phyloP scores from a whole-genome alignment of 2,329 filamentous ascomycete genomes.

The Penicillium sclerotiorum region DNA sequence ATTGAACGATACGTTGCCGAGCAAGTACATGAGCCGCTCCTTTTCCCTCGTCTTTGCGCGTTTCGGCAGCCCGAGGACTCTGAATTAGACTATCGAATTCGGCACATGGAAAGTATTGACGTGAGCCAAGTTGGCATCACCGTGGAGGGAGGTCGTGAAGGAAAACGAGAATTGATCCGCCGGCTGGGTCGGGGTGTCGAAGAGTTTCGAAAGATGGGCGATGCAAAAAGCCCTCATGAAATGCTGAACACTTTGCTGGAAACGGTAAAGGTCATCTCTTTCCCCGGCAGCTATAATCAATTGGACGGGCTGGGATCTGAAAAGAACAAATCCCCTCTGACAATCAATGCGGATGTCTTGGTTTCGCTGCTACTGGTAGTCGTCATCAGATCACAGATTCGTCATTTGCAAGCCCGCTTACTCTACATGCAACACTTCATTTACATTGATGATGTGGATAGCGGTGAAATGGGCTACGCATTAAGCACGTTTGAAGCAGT shows the following conservation, averaged over 20 bases:
- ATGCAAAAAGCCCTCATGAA: constrained; percentile 78
- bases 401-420: constrained; percentile 82
- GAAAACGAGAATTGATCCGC: constrained; percentile 78
- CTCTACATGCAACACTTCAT: constrained; percentile 98
- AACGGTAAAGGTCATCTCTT: constrained; percentile 82
- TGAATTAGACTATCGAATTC: constrained; percentile 85
- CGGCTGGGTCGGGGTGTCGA: constrained; percentile 79
- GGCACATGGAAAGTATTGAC: constrained; percentile 91
- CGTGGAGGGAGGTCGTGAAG: constrained; percentile 75
- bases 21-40: constrained; percentile 79
- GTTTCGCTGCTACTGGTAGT: constrained; percentile 90
- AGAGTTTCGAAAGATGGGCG: constrained; percentile 82
- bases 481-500: constrained; percentile 96
- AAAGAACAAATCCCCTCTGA: constrained; percentile 59
- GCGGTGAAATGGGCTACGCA: constrained; percentile 92
- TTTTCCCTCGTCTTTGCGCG: constrained; percentile 80
- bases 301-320: constrained; percentile 49
- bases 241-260: constrained; percentile 81
- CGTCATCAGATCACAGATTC: constrained; percentile 85
- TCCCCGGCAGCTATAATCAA: constrained; percentile 53
- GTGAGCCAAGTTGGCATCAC: constrained; percentile 90
- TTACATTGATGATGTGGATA: constrained; percentile 96
- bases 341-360: constrained; percentile 84
- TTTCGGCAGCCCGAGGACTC: constrained; percentile 80
- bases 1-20: constrained; percentile 95